Conservation (phyloP, 2,329 filamentous ascomycete genomes). For the Colletotrichum tropicicola region DNA sequence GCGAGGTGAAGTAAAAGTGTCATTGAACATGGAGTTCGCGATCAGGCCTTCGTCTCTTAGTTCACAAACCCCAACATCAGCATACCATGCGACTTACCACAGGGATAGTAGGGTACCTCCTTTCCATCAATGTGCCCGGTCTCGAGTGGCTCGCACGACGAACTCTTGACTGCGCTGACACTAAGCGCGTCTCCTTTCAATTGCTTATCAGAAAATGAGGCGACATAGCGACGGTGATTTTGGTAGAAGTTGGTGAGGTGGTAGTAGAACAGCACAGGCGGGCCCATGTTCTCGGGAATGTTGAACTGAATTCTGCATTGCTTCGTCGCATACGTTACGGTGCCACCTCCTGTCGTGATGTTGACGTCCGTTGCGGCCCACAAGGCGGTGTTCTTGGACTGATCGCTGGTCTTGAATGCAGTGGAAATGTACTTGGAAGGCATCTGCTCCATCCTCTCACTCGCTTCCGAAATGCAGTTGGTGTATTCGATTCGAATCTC, state of each 20-base stretch:
- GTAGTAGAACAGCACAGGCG: conserved; percentile 94
- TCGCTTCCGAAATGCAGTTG: conserved; percentile 70
- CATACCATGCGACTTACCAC: conserved; percentile 52
- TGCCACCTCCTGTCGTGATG: conserved; percentile 48
- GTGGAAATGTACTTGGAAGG: conserved; percentile 65
- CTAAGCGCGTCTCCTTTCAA: conserved; percentile 75
- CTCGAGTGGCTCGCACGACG: conserved; percentile 80
- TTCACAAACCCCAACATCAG: background rate
- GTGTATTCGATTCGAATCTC: conserved; percentile 94
- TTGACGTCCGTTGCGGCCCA: conserved; percentile 53
- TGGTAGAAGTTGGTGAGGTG: conserved; percentile 98
- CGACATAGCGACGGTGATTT: conserved; percentile 96
- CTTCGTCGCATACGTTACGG: conserved; percentile 46
- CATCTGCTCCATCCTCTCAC: conserved; percentile 55
- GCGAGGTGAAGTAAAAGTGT: conserved; percentile 78
- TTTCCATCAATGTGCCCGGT: conserved; percentile 57
- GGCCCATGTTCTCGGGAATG: conserved; percentile 79
- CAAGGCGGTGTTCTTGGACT: conserved; percentile 44
- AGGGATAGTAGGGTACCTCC: conserved; percentile 87
- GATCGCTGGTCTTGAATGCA: conserved; percentile 73
- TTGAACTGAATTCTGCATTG: conserved; percentile 81
- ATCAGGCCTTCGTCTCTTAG: conserved; percentile 67
- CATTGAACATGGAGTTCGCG: conserved; percentile 97
- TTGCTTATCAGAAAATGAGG: conserved; percentile 85
- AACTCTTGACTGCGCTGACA: conserved; percentile 67